Conservation (phyloP, 2,329 filamentous ascomycete genomes). For the Penicillium crustosum region DNA sequence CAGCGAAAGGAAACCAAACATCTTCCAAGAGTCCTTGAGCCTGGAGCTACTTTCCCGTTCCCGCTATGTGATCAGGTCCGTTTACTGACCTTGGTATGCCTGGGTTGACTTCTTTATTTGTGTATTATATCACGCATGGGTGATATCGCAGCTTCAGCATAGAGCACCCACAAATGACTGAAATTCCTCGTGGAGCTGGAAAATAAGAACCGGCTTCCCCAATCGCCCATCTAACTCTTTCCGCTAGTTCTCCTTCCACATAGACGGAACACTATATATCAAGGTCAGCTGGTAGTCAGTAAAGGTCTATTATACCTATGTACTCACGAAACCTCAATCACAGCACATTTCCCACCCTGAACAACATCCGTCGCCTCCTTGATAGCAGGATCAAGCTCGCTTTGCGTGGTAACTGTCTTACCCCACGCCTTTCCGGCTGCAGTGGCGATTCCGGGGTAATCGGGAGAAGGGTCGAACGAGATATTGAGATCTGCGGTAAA, state of each 20-base stretch:
- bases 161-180: not conserved
- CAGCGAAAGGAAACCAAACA: no score
- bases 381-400: conserved; percentile 54
- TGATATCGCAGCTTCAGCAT: not conserved
- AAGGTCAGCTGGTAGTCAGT: not conserved
- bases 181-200: not conserved
- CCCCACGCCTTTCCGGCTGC: conserved; percentile 56
- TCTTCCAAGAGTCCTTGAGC: no score
- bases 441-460: conserved; percentile 64
- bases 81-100: no score
- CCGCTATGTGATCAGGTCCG: no score
- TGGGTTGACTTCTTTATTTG: no score
- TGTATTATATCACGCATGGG: not conserved
- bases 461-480: conserved; percentile 60
- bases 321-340: conserved; percentile 51
- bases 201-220: not conserved
- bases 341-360: conserved; percentile 54
- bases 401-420: conserved; percentile 54
- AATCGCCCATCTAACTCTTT: not conserved
- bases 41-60: no score
- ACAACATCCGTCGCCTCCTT: conserved; percentile 58
- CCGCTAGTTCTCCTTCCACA: conserved; percentile 18
- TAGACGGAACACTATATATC: conserved; percentile 16
- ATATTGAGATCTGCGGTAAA: conserved; percentile 59
- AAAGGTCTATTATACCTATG: no score